Percentiles rank a stretch among this genome's conserved stretches.
Evolutionary conservation across 2,329 filamentous ascomycete genomes (phyloP).

Genomic region (Fusarium sp.): DNA sequence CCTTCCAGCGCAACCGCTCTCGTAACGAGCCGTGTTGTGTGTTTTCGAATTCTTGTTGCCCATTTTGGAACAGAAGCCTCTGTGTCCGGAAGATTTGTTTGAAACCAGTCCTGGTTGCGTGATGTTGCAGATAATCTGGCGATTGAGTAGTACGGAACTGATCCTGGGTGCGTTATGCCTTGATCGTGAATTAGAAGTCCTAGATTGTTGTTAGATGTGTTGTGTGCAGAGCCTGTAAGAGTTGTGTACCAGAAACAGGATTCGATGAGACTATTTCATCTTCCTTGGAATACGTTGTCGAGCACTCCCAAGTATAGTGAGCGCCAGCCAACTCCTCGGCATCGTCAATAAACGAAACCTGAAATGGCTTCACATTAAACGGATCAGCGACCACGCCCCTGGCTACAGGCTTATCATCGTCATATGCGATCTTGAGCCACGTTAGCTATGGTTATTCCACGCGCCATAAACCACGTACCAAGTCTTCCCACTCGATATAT

Average conservation of each 20-base stretch:
- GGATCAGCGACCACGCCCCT: slow-evolving; percentile 68
- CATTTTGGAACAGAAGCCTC: slow-evolving; percentile 54
- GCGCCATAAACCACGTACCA: slow-evolving; percentile 48
- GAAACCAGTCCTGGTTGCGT: slow-evolving; percentile 64
- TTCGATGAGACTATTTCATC: slow-evolving; percentile 50
- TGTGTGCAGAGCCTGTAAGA: not conserved
- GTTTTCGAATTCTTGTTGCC: slow-evolving; percentile 60
- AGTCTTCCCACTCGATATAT: slow-evolving; percentile 67
- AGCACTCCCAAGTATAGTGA: slow-evolving; percentile 59
- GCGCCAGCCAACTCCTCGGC: slow-evolving; percentile 37
- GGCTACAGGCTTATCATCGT: slow-evolving; percentile 54
- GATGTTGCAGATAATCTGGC: slow-evolving; percentile 65
- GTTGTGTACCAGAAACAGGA: slow-evolving; percentile 33
- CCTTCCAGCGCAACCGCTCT: slow-evolving; percentile 58
- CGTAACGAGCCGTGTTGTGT: slow-evolving; percentile 58
- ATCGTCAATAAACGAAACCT: slow-evolving; percentile 56
- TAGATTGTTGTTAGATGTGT: slow-evolving; percentile 40
- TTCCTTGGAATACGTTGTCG: slow-evolving; percentile 57
- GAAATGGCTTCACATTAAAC: slow-evolving; percentile 61
- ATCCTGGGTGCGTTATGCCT: slow-evolving; percentile 34
- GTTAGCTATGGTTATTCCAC: slow-evolving; percentile 8
- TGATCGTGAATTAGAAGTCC: slow-evolving; percentile 60
- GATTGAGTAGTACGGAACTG: slow-evolving; percentile 62
- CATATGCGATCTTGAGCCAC: slow-evolving; percentile 56
- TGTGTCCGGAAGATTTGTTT: slow-evolving; percentile 58